Base-by-base conservation (phyloP, 78 protist genomes). In the Dictyostelium capitatum region DNA sequence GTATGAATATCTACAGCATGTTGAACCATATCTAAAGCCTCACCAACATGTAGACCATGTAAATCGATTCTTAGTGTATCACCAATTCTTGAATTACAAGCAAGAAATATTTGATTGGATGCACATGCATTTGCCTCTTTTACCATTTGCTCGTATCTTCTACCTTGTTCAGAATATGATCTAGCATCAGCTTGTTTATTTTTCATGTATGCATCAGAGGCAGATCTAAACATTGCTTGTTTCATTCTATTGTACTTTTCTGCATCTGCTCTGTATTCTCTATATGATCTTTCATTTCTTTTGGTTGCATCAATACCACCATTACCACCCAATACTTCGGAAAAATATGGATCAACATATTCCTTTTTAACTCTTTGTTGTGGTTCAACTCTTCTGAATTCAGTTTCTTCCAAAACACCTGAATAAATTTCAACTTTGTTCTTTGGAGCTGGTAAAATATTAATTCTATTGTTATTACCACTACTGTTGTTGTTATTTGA, bases 1-100 rank as follows among this genome's bases (percentile, higher is more conserved):
- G 79, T 28, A n/a, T 87, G 93, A 6, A 77, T 62, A 23, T 59
- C 65, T 7, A 87, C 11, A 32, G 80, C 80, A 10, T 77, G 69
- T 30, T 80, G 67, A 1, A 64, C 93, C 83, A 87, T 77, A 15
- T 87, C 93, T 23, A 87, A 64, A 15, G 93, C 93, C 14, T 87
- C 93, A 41, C 37, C 20, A 4, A 87, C 93, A 51, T 87, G 84
- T 3, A 87, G 41, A 65, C 93, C 93, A 77, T 87, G 93, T 17
- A 87, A 50, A 87, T 87, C 93, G 2, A 87, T 59, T 47, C 50
- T 87, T 1, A 87, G 57, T 23, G 84, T 74, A 77, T 87, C 93
- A 64, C 47, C 41, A 48, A 62, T 46, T 28, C 93, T 15, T 19
- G 79, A 64, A 64, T 87, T 87, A 47, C 83, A 57, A 46, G 53